Conservation (phyloP, 2,329 filamentous ascomycete genomes). For the Fusarium sp. region DNA sequence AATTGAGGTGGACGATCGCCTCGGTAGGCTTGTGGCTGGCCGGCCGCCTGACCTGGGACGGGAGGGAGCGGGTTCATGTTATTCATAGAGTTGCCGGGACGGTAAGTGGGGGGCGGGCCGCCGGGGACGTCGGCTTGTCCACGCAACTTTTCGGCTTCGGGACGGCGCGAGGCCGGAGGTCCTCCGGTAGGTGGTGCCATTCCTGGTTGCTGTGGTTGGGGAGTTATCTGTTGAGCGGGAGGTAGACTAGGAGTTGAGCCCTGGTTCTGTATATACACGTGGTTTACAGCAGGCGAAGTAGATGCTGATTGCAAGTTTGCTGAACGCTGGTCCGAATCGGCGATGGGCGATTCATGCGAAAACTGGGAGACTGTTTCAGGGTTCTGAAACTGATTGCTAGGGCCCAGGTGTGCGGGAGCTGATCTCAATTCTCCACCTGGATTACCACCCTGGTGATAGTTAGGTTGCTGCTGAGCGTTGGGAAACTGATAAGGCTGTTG, state of each 20-base stretch:
- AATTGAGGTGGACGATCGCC: conserved; percentile 60
- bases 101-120: conserved; percentile 67
- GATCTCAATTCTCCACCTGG: conserved; percentile 55
- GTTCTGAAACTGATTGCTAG: conserved; percentile 58
- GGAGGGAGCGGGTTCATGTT: conserved; percentile 62
- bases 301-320: conserved; percentile 61
- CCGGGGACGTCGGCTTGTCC: conserved; percentile 60
- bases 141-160: conserved; percentile 66
- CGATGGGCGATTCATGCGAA: conserved; percentile 72
- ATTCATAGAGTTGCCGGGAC: conserved; percentile 64
- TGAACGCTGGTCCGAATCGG: conserved; percentile 64
- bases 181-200: conserved; percentile 66
- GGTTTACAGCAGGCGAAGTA: conserved; percentile 61
- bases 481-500: conserved; percentile 48
- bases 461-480: conserved; percentile 55
- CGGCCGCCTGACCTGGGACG: conserved; percentile 52
- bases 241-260: conserved; percentile 50
- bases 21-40: conserved; percentile 58
- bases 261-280: conserved; percentile 57
- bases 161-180: conserved; percentile 62
- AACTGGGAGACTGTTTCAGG: conserved; percentile 74
- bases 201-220: conserved; percentile 53
- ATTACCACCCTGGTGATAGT: conserved; percentile 50
- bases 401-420: conserved; percentile 56
- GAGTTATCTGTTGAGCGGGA: conserved; percentile 50